Conservation (phyloP, 2,329 filamentous ascomycete genomes). For the Diaporthe longicolla region DNA sequence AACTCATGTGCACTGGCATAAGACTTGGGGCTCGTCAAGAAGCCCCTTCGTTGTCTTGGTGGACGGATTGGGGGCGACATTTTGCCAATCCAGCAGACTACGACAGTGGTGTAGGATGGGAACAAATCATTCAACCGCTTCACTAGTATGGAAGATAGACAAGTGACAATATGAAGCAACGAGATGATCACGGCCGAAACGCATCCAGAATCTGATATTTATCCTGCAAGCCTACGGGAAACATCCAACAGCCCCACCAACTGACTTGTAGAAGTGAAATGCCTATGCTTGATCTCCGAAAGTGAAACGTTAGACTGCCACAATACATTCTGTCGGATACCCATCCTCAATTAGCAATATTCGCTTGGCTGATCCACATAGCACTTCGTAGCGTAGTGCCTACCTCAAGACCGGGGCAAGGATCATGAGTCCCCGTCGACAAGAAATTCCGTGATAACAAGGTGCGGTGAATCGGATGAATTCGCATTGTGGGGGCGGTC, state of each 20-base stretch:
- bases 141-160: background rate
- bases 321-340: background rate
- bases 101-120: background rate
- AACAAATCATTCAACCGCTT: background rate
- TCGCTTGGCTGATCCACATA: background rate
- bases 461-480: background rate
- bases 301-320: background rate
- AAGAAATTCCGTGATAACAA: background rate
- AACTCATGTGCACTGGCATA: background rate
- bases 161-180: background rate
- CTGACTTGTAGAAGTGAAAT: background rate
- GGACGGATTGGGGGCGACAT: slow-evolving; percentile 8
- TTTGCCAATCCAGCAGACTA: background rate
- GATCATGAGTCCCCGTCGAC: background rate
- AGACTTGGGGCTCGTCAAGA: background rate
- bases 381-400: background rate
- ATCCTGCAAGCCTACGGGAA: background rate
- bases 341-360: background rate
- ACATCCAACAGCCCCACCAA: background rate
- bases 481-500: background rate
- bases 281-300: background rate
- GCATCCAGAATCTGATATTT: background rate
- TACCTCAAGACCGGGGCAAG: background rate
- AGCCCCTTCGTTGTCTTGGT: background rate
- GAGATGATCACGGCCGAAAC: background rate